Percentiles rank a stretch among this genome's conserved stretches.
Conservation (phyloP, 1,284 basidiomycete genomes). For the Sanguinoderma infundibulare region DNA sequence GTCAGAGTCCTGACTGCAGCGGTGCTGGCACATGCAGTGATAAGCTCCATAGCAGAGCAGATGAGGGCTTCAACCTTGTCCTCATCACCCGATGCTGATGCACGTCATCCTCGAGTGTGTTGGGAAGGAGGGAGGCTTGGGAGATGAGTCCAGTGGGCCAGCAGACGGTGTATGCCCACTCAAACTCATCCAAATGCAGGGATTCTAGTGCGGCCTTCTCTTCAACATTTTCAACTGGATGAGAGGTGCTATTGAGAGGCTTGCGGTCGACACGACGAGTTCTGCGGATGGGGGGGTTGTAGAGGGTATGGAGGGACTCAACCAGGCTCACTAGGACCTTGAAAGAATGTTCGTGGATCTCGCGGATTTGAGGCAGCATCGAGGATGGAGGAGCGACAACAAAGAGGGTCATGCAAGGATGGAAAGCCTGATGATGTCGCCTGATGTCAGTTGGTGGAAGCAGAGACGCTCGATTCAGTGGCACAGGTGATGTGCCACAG, state of each 20-base stretch:
- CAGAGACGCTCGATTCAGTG: too few species aligned
- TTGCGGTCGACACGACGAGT: slow-evolving; percentile 34
- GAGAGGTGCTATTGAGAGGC: not conserved
- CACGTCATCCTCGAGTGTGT: slow-evolving; percentile 22
- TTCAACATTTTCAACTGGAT: slow-evolving; percentile 12
- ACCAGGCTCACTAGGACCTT: slow-evolving; percentile 39
- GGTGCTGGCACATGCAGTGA: too few species aligned
- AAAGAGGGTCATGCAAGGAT: slow-evolving; percentile 16
- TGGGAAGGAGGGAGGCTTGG: slow-evolving; percentile 25
- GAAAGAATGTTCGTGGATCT: slow-evolving; percentile 27
- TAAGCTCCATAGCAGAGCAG: too few species aligned
- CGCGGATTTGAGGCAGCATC: slow-evolving; percentile 35
- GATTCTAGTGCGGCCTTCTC: not conserved
- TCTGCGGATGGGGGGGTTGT: slow-evolving; percentile 51
- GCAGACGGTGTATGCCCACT: slow-evolving; percentile 66
- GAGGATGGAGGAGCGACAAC: slow-evolving; percentile 28
- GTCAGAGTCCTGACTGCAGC: too few species aligned
- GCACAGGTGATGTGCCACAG: too few species aligned
- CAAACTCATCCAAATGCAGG: slow-evolving; percentile 60
- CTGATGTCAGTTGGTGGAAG: not conserved
- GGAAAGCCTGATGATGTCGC: not conserved
- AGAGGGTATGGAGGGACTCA: slow-evolving; percentile 46
- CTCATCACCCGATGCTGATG: slow-evolving; percentile 7
- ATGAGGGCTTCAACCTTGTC: too few species aligned
- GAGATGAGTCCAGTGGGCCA: slow-evolving; percentile 81